Evolutionary conservation across 345 rosid genomes (phyloP).

Genomic region (Syzygium jambos): DNA sequence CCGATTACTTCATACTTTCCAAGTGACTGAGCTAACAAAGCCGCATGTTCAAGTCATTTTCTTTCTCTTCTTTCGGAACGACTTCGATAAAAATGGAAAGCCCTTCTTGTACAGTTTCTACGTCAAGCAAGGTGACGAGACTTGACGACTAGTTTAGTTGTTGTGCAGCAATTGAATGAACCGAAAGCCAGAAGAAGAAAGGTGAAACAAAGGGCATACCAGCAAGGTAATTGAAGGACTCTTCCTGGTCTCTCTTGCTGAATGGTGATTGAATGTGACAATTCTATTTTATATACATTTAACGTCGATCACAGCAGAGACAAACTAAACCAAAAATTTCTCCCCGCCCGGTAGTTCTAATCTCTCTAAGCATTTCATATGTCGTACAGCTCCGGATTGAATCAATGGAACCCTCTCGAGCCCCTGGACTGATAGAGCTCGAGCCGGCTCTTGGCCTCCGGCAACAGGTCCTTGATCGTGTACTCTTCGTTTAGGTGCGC

Average conservation of each 20-base stretch:
- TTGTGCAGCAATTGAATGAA: not conserved
- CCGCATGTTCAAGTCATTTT: too few species aligned
- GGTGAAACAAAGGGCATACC: not conserved
- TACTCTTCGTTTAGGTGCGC: conserved; percentile 42
- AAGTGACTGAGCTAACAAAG: too few species aligned
- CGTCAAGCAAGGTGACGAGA: not conserved
- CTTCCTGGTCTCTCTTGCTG: not conserved
- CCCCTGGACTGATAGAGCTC: conserved; percentile 78
- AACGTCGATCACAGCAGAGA: not conserved
- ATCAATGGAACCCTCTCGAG: conserved; percentile 44
- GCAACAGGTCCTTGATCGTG: conserved; percentile 30
- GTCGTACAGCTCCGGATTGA: not conserved
- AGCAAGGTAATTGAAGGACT: not conserved
- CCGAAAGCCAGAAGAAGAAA: not conserved
- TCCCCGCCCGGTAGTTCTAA: not conserved
- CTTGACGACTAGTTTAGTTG: not conserved
- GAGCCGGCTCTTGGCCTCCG: conserved; percentile 62
- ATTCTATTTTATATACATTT: not conserved
- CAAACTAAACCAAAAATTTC: not conserved
- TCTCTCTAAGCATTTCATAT: not conserved
- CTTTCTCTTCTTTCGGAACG: not conserved
- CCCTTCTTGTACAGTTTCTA: not conserved
- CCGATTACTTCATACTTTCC: too few species aligned
- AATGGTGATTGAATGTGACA: not conserved
- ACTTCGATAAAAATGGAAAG: not conserved